These are phyloP conservation scores for Thermomucor indicae-seudaticae DNA, from an alignment of 371 early-diverging fungal species.

Conservation along the genomic window DNA sequence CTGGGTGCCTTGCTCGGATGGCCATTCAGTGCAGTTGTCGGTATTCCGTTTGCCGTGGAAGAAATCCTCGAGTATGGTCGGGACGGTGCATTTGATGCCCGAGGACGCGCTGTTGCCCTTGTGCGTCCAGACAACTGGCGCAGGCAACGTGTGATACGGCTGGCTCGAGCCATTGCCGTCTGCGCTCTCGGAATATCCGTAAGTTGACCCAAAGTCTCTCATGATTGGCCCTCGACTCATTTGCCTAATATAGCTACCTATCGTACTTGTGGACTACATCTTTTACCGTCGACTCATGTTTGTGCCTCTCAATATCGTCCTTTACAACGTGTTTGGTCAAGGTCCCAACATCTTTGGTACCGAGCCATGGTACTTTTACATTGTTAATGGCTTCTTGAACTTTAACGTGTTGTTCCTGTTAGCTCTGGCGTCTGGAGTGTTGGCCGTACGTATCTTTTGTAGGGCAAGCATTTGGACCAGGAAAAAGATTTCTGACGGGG, in stretches of 20 bases:
- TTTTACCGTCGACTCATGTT: constrained; percentile 70
- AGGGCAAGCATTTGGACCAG: background rate
- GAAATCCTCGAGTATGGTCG: constrained; percentile 58
- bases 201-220: too few species aligned
- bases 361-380: constrained; percentile 91
- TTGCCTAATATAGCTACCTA: constrained; percentile 58
- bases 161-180: constrained; percentile 26
- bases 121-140: constrained; percentile 35
- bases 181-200: constrained; percentile 17
- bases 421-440: constrained; percentile 60
- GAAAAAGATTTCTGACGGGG: background rate
- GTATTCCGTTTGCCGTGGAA: constrained; percentile 76
- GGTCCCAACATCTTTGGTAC: constrained; percentile 90
- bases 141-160: constrained; percentile 37
- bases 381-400: constrained; percentile 85
- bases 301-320: constrained; percentile 83
- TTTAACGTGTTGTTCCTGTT: constrained; percentile 78
- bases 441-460: constrained; percentile 44
- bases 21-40: constrained; percentile 83
- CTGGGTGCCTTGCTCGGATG: constrained; percentile 80
- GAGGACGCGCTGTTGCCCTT: constrained; percentile 24
- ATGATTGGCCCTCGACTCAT: too few species aligned
- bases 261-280: constrained; percentile 68
- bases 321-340: constrained; percentile 86
- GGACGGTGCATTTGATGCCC: constrained; percentile 21